phyloP scores from a whole-genome alignment of 2,329 filamentous ascomycete species.

The Neonectria faginata region DNA sequence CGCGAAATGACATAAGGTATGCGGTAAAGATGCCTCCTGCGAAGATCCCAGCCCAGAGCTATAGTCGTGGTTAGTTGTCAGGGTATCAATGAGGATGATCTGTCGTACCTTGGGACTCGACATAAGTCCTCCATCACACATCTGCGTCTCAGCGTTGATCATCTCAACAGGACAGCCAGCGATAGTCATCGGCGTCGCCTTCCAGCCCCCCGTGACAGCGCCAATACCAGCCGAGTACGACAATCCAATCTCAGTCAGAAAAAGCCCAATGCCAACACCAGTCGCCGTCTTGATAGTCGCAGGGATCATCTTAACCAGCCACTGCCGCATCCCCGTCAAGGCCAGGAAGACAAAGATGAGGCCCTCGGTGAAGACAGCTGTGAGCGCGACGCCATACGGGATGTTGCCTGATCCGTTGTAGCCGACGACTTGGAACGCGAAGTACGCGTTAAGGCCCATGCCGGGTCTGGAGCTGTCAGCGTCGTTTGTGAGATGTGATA shows the following conservation, averaged over 20 bases:
- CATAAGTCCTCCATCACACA: constrained; percentile 39
- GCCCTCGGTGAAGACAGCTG: constrained; percentile 84
- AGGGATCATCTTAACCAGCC: constrained; percentile 82
- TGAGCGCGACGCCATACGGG: constrained; percentile 78
- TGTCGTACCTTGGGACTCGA: constrained; percentile 33
- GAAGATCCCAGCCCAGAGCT: constrained; percentile 84
- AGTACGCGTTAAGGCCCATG: constrained; percentile 79
- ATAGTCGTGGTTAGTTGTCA: not conserved
- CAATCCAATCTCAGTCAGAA: constrained; percentile 76
- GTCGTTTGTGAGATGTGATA: constrained; percentile 56
- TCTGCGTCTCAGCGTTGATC: constrained; percentile 29
- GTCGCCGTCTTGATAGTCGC: constrained; percentile 84
- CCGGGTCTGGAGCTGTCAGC: constrained; percentile 50
- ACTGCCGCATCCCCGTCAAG: constrained; percentile 82
- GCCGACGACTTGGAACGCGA: constrained; percentile 76
- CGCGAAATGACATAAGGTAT: constrained; percentile 80
- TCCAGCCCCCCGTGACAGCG: constrained; percentile 71
- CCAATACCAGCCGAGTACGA: constrained; percentile 84
- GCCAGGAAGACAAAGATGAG: constrained; percentile 82
- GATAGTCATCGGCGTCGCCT: constrained; percentile 74
- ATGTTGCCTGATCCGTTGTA: constrained; percentile 78
- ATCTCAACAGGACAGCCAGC: constrained; percentile 68
- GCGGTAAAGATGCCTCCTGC: constrained; percentile 80
- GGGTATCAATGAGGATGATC: fast-evolving
- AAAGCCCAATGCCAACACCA: constrained; percentile 83